phyloP scores from a whole-genome alignment of 192 early-diverging fungal genomes.

The Coemansia sp. region DNA sequence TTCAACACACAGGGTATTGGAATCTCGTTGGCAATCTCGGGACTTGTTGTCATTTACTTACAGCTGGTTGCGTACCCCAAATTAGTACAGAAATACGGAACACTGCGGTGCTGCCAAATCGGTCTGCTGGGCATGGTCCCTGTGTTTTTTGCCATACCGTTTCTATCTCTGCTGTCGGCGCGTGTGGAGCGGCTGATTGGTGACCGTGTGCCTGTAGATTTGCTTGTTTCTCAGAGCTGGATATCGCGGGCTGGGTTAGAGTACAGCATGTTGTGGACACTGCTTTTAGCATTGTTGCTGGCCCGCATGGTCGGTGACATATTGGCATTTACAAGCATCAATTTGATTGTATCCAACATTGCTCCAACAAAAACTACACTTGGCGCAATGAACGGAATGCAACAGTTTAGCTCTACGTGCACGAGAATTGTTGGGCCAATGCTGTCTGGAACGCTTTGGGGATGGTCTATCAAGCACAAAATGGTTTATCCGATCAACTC shows the following conservation, averaged over 20 bases:
- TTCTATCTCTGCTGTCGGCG: conserved; percentile 5
- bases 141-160: conserved; percentile 12
- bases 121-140: conserved; percentile 4
- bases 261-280: conserved; percentile 23
- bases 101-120: conserved; percentile 5
- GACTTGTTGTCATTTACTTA: conserved; percentile 45
- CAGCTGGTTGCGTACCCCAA: conserved; percentile 56
- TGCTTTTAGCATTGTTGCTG: conserved; percentile 23
- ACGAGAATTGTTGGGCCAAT: conserved; percentile 31
- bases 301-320: conserved; percentile 24
- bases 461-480: conserved; percentile 40
- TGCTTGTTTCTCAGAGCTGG: not conserved
- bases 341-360: conserved; percentile 35
- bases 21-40: conserved; percentile 43
- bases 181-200: not conserved
- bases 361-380: conserved; percentile 34
- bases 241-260: not conserved
- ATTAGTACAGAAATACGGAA: conserved; percentile 42
- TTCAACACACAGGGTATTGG: conserved; percentile 55
- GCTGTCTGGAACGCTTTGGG: conserved; percentile 31
- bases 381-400: conserved; percentile 42
- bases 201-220: not conserved
- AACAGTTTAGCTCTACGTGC: conserved; percentile 32
- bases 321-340: conserved; percentile 38
- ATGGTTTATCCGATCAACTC: conserved; percentile 39